Percentiles rank a stretch among this genome's conserved stretches.
phyloP scores from a whole-genome alignment of 257 asterid genomes.

The Solanum chilense region DNA sequence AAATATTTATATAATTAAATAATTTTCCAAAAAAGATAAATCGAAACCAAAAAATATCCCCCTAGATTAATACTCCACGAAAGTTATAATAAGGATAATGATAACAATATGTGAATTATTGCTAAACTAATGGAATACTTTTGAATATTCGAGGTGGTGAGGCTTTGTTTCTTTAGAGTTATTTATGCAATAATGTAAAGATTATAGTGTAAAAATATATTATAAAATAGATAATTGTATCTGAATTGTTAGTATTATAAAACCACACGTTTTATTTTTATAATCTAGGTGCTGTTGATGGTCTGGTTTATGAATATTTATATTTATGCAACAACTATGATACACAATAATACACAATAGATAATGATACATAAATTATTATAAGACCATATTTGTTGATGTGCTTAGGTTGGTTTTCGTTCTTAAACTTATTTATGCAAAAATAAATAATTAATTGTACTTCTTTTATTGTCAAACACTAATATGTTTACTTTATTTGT shows the following conservation, averaged over 20 bases:
- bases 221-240: not conserved
- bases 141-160: not conserved
- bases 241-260: not conserved
- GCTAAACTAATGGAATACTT: not conserved
- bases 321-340: not conserved
- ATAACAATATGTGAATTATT: not conserved
- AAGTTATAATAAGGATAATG: not conserved
- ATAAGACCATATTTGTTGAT: not conserved
- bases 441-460: no score
- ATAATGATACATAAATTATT: not conserved
- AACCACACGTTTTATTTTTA: not conserved
- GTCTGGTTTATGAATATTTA: not conserved
- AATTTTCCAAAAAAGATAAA: fast-evolving
- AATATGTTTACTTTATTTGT: no score
- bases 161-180: not conserved
- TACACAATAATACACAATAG: not conserved
- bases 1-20: no score
- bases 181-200: not conserved
- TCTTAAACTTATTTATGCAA: not conserved
- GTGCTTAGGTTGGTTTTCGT: not conserved
- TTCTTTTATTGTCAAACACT: not conserved
- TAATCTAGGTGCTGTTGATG: not conserved
- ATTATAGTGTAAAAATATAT: not conserved
- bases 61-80: not conserved
- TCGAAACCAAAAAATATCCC: not conserved